These are phyloP conservation scores for Thinopyrum elongatum DNA, from an alignment of 176 grass and related monocot genomes.

Conservation along the genomic window DNA sequence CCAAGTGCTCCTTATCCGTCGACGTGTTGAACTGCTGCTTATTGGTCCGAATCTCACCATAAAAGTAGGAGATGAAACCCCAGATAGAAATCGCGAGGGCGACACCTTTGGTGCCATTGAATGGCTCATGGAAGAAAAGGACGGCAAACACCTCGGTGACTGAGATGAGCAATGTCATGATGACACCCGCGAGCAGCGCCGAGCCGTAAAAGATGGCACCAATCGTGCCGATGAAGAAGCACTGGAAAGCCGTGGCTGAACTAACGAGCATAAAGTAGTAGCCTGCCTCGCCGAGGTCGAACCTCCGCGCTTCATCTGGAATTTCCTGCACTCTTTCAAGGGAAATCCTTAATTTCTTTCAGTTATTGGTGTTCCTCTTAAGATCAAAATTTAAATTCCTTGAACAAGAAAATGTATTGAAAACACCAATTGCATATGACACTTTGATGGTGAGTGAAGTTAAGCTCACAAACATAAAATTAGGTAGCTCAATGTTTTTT, in stretches of 20 bases:
- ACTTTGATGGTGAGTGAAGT: background rate
- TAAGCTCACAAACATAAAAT: background rate
- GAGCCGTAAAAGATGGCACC: conserved; percentile 72
- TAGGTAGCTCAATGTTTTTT: too few relatives aligned
- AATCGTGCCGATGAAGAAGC: conserved; percentile 67
- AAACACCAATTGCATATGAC: background rate
- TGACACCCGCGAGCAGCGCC: conserved; percentile 65
- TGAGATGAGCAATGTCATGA: conserved; percentile 64
- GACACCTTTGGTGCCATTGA: conserved; percentile 65
- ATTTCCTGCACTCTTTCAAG: conserved; percentile 49
- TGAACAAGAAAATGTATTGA: background rate
- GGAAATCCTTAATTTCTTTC: background rate
- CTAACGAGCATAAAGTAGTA: conserved; percentile 67
- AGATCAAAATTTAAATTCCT: background rate
- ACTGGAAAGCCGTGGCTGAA: conserved; percentile 46
- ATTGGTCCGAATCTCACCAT: conserved; percentile 59
- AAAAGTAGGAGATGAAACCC: conserved; percentile 80
- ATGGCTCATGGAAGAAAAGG: conserved; percentile 58
- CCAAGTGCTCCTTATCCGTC: background rate
- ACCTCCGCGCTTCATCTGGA: conserved; percentile 50
- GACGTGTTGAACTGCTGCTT: background rate
- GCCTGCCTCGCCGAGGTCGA: conserved; percentile 40
- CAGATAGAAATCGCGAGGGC: conserved; percentile 69
- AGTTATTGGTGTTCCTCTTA: background rate
- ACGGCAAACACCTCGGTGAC: conserved; percentile 67